phyloP scores from a whole-genome alignment of 2,329 filamentous ascomycete genomes.

The Neurospora sp. region DNA sequence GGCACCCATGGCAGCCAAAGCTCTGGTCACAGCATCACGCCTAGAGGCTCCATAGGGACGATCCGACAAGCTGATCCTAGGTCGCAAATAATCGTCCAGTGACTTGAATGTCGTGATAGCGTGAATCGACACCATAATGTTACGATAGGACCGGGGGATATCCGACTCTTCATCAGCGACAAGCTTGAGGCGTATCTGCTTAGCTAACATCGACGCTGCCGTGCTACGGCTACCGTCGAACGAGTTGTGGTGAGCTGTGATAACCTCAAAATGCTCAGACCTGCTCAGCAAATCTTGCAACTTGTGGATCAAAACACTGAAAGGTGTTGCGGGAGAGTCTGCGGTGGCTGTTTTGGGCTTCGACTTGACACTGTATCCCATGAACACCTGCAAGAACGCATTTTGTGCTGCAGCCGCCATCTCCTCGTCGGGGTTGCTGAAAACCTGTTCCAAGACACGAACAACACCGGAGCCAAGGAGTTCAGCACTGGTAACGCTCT shows the following conservation, averaged over 20 bases:
- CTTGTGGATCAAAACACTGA: conserved; percentile 86
- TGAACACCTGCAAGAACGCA: conserved; percentile 85
- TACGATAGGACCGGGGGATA: conserved; percentile 77
- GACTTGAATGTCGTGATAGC: conserved; percentile 97
- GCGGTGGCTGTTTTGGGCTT: conserved; percentile 54
- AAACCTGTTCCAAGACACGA: conserved; percentile 69
- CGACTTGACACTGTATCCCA: conserved; percentile 62
- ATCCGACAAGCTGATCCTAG: conserved; percentile 74
- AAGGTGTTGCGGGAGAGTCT: conserved; percentile 69
- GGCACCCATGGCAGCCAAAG: conserved; percentile 69
- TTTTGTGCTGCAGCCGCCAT: conserved; percentile 61
- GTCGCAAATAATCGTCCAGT: conserved; percentile 88
- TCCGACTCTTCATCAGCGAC: conserved; percentile 85
- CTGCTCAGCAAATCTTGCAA: conserved; percentile 92
- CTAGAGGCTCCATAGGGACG: conserved; percentile 55
- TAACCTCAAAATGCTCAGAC: conserved; percentile 94
- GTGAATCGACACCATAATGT: conserved; percentile 97
- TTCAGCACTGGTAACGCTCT: conserved; percentile 93
- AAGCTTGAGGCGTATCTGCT: conserved; percentile 83
- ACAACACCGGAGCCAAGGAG: conserved; percentile 86
- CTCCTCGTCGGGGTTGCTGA: conserved; percentile 59
- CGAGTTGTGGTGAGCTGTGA: conserved; percentile 88
- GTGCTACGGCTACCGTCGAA: conserved; percentile 86
- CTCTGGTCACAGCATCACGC: conserved; percentile 52
- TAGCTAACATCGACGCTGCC: conserved; percentile 90